A percentile compares a stretch with the other conserved stretches of the same genome.
These are phyloP conservation scores for Ophiocordyceps camponoti-floridani DNA, from an alignment of 2,329 filamentous ascomycete species.

Conservation along the genomic window DNA sequence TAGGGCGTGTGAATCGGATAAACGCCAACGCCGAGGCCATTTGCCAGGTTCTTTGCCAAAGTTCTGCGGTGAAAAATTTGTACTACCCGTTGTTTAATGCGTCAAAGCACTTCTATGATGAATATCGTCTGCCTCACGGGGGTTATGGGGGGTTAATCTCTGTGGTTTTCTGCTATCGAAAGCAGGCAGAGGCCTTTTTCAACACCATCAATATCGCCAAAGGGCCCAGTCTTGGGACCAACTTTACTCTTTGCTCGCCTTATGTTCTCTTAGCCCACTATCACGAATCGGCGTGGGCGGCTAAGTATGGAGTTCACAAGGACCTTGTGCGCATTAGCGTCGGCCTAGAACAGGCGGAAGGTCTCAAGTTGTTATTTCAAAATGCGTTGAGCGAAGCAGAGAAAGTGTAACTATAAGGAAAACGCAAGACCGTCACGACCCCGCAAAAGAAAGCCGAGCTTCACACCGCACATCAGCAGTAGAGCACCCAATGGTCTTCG, in stretches of 20 bases:
- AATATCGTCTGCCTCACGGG: conserved; percentile 51
- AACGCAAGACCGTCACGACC: too few species aligned
- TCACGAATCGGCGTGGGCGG: conserved; percentile 79
- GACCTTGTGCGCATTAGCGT: conserved; percentile 76
- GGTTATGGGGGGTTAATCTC: conserved; percentile 86
- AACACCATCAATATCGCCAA: conserved; percentile 78
- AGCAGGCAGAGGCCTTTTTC: conserved; percentile 65
- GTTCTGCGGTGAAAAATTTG: conserved; percentile 50
- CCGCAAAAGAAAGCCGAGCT: too few species aligned
- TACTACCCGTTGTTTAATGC: conserved; percentile 74
- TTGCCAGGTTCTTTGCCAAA: conserved; percentile 48
- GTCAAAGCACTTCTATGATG: conserved; percentile 59
- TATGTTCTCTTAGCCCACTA: conserved; percentile 90
- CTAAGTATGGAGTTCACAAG: conserved; percentile 61
- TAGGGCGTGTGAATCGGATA: conserved; percentile 62
- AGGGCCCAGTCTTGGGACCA: conserved; percentile 86
- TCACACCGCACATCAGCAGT: too few species aligned
- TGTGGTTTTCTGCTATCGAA: conserved; percentile 54
- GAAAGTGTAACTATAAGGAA: not conserved
- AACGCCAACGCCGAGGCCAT: conserved; percentile 76
- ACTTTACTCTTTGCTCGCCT: conserved; percentile 84
- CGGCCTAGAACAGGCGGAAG: conserved; percentile 61
- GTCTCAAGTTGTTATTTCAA: conserved; percentile 44
- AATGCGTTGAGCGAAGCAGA: not conserved
- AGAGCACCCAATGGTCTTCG: too few species aligned